Base-by-base conservation (phyloP, 2,329 filamentous ascomycete genomes). In the Calycina marina region DNA sequence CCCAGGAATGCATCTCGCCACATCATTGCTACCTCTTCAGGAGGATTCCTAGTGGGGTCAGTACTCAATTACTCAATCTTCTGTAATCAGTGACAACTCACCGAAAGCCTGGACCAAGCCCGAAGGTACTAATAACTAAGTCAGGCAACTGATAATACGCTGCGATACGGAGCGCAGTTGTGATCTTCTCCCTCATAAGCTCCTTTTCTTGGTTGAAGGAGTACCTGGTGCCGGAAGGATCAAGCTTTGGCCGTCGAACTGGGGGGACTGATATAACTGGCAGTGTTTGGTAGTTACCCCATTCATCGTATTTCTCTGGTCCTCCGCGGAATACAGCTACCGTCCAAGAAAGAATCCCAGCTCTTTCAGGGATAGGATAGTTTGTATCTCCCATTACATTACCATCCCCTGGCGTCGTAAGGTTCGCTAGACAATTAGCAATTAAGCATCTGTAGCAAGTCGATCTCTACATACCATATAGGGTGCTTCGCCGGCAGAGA, bases 311-410 rank as follows among this genome's bases (percentile, higher is more conserved):
- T 33, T 64, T 62, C 42, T 77, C 69, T 11, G 76, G 72, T 0
- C 77, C 77, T 25, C 58, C 58, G 34, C 79, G 72, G 50, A 79
- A 84, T 10, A 85, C 70, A 10, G 82, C 77, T 66, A 84, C 77
- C 41, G 67, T 62, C 26, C 72, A 68, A 2, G 77, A 83, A 45
- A 78, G 72, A 34, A 85, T 72, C 1, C 75, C 78, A 4, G 77
- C 77, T 39, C 65, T 67, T 15, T 71, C 66, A 3, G 77, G 76
- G 40, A 85, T 74, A 6, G 80, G 80, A 47, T 85, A 86, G 50
- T 81, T 73, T 39, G 55, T 50, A 18, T 54, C 52, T 14, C 57
- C 52, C 10, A 54, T 51, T 9, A 8, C n/a, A 11, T 60, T 61
- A 8, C 57, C 59, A 3, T 64, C 58, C 39, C 63, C 73, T 2